These are phyloP conservation scores for Halenospora varia DNA, from an alignment of 495 filamentous ascomycete genomes.

Conservation along the genomic window DNA sequence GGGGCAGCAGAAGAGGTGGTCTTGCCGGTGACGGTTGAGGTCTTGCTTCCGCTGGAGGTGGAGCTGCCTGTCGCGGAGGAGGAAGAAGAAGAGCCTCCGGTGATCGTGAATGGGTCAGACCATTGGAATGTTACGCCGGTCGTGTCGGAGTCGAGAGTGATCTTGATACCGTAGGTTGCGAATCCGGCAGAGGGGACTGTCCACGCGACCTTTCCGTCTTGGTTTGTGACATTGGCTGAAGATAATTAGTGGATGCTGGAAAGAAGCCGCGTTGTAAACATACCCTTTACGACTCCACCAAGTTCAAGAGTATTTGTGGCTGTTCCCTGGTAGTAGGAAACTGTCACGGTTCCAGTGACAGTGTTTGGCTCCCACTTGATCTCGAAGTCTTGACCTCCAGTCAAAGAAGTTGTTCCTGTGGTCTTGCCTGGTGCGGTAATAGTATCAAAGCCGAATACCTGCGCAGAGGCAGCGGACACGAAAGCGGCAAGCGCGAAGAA, in stretches of 20 bases:
- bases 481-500: not conserved
- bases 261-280: no score
- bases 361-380: not conserved
- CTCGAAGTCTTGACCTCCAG: not conserved
- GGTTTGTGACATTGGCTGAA: constrained; percentile 16
- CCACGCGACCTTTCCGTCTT: constrained; percentile 12
- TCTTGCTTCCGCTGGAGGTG: not conserved
- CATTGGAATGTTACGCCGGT: constrained; percentile 25
- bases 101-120: constrained; percentile 20
- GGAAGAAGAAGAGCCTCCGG: not conserved
- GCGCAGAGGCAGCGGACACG: not conserved
- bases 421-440: not conserved
- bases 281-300: not conserved
- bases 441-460: not conserved
- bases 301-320: not conserved
- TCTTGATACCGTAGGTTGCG: constrained; percentile 18
- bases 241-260: no score
- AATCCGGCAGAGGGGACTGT: constrained; percentile 4
- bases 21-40: not conserved
- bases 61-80: not conserved
- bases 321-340: not conserved
- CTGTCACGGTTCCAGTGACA: not conserved
- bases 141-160: constrained; percentile 11
- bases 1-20: no score
- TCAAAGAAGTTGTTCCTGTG: not conserved